Conservation (phyloP, 352 stramenopile genomes). For the Heterotrichella gracilis region DNA sequence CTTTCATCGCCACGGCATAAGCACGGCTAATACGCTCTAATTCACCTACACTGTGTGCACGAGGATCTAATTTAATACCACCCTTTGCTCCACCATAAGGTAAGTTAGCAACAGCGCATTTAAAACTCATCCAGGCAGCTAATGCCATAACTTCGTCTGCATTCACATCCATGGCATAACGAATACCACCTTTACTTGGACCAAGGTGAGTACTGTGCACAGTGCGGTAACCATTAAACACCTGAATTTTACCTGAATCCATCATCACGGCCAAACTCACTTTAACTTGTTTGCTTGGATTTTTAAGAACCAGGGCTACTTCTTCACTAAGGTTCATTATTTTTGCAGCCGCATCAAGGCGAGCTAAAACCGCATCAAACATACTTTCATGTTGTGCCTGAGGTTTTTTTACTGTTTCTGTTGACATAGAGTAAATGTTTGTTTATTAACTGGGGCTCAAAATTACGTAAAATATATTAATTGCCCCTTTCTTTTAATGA, state of each 20-base stretch:
- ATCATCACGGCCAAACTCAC: neutral
- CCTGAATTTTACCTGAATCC: neutral
- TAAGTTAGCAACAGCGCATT: conserved; percentile 1
- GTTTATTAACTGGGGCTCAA: conserved; percentile 2
- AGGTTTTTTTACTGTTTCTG: neutral
- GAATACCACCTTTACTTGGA: neutral
- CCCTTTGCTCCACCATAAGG: neutral
- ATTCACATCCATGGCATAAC: neutral
- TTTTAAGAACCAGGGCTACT: neutral
- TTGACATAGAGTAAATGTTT: neutral
- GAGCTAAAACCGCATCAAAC: neutral
- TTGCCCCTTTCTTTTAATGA: no score
- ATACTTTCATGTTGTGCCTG: neutral
- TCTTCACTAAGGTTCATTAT: conserved; percentile 2
- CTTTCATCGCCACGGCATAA: neutral
- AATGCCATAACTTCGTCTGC: neutral
- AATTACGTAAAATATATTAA: neutral
- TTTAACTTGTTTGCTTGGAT: neutral
- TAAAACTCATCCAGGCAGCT: neutral
- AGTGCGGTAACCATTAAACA: neutral
- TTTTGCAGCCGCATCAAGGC: neutral
- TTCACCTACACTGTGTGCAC: neutral
- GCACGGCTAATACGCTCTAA: neutral
- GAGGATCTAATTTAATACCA: neutral
- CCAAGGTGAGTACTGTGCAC: neutral